A percentile compares a stretch with the other conserved stretches of the same genome.
phyloP scores from a whole-genome alignment of 2,329 filamentous ascomycete genomes.

The Hirsutella minnesotensis region DNA sequence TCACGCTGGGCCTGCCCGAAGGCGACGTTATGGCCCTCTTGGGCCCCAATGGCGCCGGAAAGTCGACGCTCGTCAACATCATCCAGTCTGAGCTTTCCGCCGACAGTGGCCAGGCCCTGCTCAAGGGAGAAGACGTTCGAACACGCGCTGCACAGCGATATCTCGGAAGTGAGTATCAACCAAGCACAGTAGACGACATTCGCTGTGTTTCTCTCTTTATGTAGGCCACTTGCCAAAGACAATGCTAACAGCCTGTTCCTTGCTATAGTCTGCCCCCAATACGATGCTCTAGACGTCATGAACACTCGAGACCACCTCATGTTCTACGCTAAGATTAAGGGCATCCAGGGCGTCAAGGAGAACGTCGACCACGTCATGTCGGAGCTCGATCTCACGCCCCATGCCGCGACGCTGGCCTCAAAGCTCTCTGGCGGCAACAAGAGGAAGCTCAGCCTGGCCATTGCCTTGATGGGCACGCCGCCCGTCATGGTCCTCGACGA shows the following conservation, averaged over 20 bases:
- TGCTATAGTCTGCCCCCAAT: slow-evolving; percentile 59
- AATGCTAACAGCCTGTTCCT: slow-evolving; percentile 15
- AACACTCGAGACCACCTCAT: slow-evolving; percentile 67
- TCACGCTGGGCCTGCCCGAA: slow-evolving; percentile 62
- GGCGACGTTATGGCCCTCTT: slow-evolving; percentile 74
- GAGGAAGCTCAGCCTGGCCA: slow-evolving; percentile 70
- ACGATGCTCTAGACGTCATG: slow-evolving; percentile 75
- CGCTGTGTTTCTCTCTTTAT: no score
- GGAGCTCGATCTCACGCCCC: slow-evolving; percentile 60
- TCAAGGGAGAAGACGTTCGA: slow-evolving; percentile 56
- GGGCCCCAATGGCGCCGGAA: slow-evolving; percentile 78
- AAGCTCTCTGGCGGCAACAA: slow-evolving; percentile 79
- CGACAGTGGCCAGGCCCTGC: slow-evolving; percentile 51
- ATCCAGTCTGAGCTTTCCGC: slow-evolving; percentile 71
- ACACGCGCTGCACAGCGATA: slow-evolving; percentile 48
- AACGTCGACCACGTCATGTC: slow-evolving; percentile 62
- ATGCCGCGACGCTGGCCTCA: slow-evolving; percentile 57
- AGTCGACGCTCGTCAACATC: slow-evolving; percentile 72
- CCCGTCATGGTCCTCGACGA: slow-evolving; percentile 74
- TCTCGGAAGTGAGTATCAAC: slow-evolving; percentile 46
- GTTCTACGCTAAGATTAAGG: slow-evolving; percentile 73
- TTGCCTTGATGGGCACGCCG: slow-evolving; percentile 79
- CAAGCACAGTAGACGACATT: background rate
- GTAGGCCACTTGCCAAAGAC: background rate
- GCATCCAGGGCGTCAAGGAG: slow-evolving; percentile 55